Percentiles rank a stretch among this genome's conserved stretches.
These are phyloP conservation scores for Sistotremastrum suecicum DNA, from an alignment of 768 basidiomycete species.

Conservation along the genomic window DNA sequence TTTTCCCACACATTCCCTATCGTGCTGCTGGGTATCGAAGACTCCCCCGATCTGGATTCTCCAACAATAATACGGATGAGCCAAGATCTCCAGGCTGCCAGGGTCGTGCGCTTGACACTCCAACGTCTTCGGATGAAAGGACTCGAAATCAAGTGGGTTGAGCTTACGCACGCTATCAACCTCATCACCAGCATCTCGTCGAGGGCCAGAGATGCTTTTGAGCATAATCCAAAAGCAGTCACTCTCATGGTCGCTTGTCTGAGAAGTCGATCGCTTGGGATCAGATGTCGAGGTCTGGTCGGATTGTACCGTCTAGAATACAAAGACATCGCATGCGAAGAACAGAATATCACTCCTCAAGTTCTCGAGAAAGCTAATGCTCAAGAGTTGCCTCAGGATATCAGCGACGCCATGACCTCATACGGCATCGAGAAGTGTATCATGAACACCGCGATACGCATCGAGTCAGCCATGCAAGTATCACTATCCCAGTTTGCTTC, in stretches of 20 bases:
- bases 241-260: conserved; percentile 41
- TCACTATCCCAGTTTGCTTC: conserved; percentile 12
- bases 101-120: conserved; percentile 27
- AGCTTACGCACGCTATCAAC: conserved; percentile 34
- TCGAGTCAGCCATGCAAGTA: neutral
- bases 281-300: conserved; percentile 36
- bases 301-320: conserved; percentile 30
- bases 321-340: conserved; percentile 19
- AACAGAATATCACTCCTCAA: conserved; percentile 31
- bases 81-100: conserved; percentile 22
- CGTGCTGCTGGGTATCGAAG: conserved; percentile 24
- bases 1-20: conserved; percentile 37
- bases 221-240: conserved; percentile 27
- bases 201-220: conserved; percentile 31
- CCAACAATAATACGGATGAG: conserved; percentile 7
- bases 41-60: too few relatives aligned
- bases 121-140: conserved; percentile 25
- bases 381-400: conserved; percentile 30
- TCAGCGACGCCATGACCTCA: conserved; percentile 29
- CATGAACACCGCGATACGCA: conserved; percentile 33
- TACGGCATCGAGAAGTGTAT: conserved; percentile 39
- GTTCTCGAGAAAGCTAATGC: conserved; percentile 27
- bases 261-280: conserved; percentile 39
- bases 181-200: conserved; percentile 30
- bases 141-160: conserved; percentile 29